Evolutionary conservation across 441 rosid genomes (phyloP).

Genomic region (Dalechampia spathulata): DNA sequence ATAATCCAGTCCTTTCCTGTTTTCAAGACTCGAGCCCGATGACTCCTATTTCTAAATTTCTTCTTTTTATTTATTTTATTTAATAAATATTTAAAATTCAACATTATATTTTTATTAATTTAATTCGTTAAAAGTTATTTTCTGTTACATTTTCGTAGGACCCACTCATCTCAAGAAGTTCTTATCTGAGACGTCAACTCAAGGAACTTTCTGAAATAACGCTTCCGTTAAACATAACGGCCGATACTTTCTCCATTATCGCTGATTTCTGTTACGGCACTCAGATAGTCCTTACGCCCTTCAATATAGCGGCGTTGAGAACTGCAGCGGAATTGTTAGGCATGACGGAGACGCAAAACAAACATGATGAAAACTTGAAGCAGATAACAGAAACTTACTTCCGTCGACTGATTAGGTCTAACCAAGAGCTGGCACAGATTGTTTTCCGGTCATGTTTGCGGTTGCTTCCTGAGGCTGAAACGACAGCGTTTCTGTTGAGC

Average conservation of each 20-base stretch:
- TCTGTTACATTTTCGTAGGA: constrained; percentile 32
- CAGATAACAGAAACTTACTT: constrained; percentile 59
- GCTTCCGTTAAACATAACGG: constrained; percentile 68
- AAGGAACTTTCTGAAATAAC: constrained; percentile 44
- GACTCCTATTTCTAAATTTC: too few relatives aligned
- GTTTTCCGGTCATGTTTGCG: constrained; percentile 54
- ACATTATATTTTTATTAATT: too few relatives aligned
- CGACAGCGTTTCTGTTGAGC: constrained; percentile 44
- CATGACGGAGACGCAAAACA: constrained; percentile 35
- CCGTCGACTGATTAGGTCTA: constrained; percentile 34
- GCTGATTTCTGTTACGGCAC: constrained; percentile 61
- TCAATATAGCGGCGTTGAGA: constrained; percentile 52
- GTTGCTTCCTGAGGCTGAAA: constrained; percentile 80
- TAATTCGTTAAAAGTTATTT: not conserved
- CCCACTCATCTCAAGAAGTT: constrained; percentile 49
- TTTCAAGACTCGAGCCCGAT: too few relatives aligned
- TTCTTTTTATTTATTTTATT: too few relatives aligned
- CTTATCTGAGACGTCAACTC: constrained; percentile 61
- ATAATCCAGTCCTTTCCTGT: too few relatives aligned
- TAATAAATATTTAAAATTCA: too few relatives aligned
- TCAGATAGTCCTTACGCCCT: constrained; percentile 53
- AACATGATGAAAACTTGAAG: constrained; percentile 37
- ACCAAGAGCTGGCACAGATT: constrained; percentile 32
- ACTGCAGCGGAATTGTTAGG: constrained; percentile 63
- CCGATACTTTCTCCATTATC: constrained; percentile 53